Evolutionary conservation across 257 asterid species (phyloP), one percentile per base, ranked within the genome.

Genomic region (Jacaranda copaia): DNA sequence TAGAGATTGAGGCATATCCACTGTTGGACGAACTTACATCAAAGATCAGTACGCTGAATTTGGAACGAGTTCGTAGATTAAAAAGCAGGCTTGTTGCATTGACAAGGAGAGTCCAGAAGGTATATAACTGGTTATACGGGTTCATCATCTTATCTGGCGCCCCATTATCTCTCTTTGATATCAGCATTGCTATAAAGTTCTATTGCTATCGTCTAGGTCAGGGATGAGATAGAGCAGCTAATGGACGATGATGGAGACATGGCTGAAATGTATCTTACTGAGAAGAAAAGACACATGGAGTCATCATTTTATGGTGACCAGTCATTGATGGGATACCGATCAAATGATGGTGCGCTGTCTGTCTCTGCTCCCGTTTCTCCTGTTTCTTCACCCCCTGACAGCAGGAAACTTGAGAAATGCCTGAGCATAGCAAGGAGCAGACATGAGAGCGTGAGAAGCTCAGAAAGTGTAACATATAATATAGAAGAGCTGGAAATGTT

Each of bases 191-290:
- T 20, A 20, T 11, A 78, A 67, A 70, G 48, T 76, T 76, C 40
- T 64, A 53, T 65, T 61, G 20, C 42, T 75, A 68, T 74, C 73
- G 15, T 88, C 81, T 90, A 96, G 99, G 99, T 93, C 78, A 91
- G 98, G 85, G 99, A 96, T 81, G 99, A 96, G 90, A 93, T 96
- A 83, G 99, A 96, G 79, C 98, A 96, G 81, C 89, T 96, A 70
- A 93, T 96, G 99, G 98, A 96, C 72, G 99, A 96, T 68, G 99
- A 96, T 68, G 99, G 99, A 25, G 99, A 96, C 85, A 96, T 96
- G 99, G 99, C 99, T 82, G 99, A 96, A 85, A 90, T 96, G 99
- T 96, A 92, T 85, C 97, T 96, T 4, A 91, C 98, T 2, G 98
- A 96, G 85, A 96, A 96, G 89, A 96, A 96, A 85, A 83, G 87